A percentile compares a stretch with the other conserved stretches of the same genome.
phyloP scores from a whole-genome alignment of 2,329 filamentous ascomycete species.

The Colletotrichum tropicicola region DNA sequence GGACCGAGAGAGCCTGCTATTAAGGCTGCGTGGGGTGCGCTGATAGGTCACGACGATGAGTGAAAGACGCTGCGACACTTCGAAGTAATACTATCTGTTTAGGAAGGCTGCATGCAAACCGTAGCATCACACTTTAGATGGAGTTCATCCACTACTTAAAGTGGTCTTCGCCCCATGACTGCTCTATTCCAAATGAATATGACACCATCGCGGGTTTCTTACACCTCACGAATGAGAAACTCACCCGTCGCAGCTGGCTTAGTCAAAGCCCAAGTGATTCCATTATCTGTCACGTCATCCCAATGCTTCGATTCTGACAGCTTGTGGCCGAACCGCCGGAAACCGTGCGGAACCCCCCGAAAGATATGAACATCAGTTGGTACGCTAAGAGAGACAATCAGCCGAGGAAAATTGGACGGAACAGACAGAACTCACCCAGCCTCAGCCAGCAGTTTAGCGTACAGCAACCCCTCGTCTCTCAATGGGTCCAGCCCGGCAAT shows the following conservation, averaged over 20 bases:
- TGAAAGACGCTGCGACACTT: no score
- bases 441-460: constrained; percentile 51
- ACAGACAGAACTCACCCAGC: constrained; percentile 46
- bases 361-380: constrained; percentile 58
- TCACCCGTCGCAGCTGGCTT: constrained; percentile 41
- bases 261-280: constrained; percentile 51
- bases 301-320: constrained; percentile 48
- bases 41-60: constrained; percentile 7
- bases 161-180: not conserved
- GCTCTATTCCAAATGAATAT: not conserved
- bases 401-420: not conserved
- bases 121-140: no score
- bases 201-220: not conserved
- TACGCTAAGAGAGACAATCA: constrained; percentile 43
- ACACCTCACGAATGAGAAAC: constrained; percentile 29
- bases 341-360: constrained; percentile 62
- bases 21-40: not conserved
- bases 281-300: constrained; percentile 52
- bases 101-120: no score
- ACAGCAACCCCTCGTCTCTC: constrained; percentile 58
- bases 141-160: no score
- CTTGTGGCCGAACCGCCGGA: constrained; percentile 48
- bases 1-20: constrained; percentile 5
- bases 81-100: no score
- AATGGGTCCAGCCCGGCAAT: constrained; percentile 57